Evolutionary conservation across 1,284 basidiomycete species (phyloP).

Genomic region (Boletus semigastroideus): DNA sequence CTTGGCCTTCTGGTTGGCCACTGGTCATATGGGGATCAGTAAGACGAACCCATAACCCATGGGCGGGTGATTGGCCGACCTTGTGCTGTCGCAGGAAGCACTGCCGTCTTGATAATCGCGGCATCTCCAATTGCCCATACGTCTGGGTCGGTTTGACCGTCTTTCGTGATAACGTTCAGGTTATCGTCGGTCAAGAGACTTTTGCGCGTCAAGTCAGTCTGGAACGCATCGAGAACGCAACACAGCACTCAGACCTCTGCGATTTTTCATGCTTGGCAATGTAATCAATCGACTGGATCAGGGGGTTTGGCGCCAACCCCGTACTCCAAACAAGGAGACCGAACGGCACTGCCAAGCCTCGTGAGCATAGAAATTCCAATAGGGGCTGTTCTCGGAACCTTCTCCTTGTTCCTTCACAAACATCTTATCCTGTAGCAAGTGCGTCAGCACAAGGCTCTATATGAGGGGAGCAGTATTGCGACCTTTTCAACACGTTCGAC

Average conservation of each 20-base stretch:
- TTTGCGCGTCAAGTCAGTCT: conserved; percentile 23
- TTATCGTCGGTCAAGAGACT: conserved; percentile 62
- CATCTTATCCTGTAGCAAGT: conserved; percentile 46
- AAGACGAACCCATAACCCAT: conserved; percentile 32
- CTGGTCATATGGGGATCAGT: conserved; percentile 38
- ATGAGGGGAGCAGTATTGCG: conserved; percentile 11
- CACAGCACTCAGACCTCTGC: conserved; percentile 45
- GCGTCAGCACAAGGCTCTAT: conserved; percentile 17
- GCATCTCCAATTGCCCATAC: conserved; percentile 87
- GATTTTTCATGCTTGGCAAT: conserved; percentile 65
- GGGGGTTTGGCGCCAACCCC: conserved; percentile 77
- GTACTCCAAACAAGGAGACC: conserved; percentile 88
- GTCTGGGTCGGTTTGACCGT: conserved; percentile 63
- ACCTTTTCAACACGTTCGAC: conserved; percentile 78
- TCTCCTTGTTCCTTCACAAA: conserved; percentile 66
- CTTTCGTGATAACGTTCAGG: conserved; percentile 57
- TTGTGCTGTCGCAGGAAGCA: conserved; percentile 84
- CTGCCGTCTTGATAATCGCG: conserved; percentile 55
- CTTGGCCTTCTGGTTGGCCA: conserved; percentile 79
- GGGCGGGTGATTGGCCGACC: conserved; percentile 39
- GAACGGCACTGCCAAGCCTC: conserved; percentile 56
- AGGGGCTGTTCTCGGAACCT: conserved; percentile 34
- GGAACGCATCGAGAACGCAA: conserved; percentile 9
- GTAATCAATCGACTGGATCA: conserved; percentile 61
- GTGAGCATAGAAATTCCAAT: conserved; percentile 19